Evolutionary conservation across 2,329 filamentous ascomycete species (phyloP), one percentile per base, ranked within the genome.

Genomic region (Ophiostoma sp.): DNA sequence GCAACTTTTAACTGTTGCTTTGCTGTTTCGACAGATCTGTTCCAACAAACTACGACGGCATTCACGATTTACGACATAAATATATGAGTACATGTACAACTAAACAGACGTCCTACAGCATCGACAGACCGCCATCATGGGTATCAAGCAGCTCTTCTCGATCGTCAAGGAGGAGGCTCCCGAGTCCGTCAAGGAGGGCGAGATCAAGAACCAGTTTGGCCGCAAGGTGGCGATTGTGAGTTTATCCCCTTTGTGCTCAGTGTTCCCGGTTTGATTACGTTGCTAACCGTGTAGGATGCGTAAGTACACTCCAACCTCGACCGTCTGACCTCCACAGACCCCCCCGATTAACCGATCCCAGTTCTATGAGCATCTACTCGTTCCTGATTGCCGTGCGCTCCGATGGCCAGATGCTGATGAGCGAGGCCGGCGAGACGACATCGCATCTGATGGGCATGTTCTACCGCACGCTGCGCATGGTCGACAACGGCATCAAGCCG

Each of bases 361-460:
- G 89, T 65, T 99, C 95, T 67, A 99, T 99, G 95, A 96, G 92
- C 81, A 94, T 99, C 77, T 99, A 99, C 85, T 96, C 92, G 80
- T 99, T 99, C 83, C 87, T 99, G 72, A 95, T 99, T 78, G 95
- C 95, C 67, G 95, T 99, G 70, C 93, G 95, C 75, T 97, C 94
- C 76, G 93, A 97, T 76, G 95, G 95, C 75, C 93, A 99, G 79
- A 93, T 97, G 81, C 89, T 99, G 76, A 98, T 90, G 86, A 96
- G 90, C 80, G 95, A 99, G 77, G 90, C 89, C 68, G 95, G 95
- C 77, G 93, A 98, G 80, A 99, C 95, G 1, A 99, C 95, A 0
- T 99, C 95, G 23, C 95, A 99, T 79, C 83, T 99, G 20, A 98
- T 99, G 94, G 95, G 95, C 77, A 94, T 99, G 89, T 99, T 99